Base-by-base conservation (phyloP, 2,329 filamentous ascomycete species). In the Ophiosphaerella herpotricha region DNA sequence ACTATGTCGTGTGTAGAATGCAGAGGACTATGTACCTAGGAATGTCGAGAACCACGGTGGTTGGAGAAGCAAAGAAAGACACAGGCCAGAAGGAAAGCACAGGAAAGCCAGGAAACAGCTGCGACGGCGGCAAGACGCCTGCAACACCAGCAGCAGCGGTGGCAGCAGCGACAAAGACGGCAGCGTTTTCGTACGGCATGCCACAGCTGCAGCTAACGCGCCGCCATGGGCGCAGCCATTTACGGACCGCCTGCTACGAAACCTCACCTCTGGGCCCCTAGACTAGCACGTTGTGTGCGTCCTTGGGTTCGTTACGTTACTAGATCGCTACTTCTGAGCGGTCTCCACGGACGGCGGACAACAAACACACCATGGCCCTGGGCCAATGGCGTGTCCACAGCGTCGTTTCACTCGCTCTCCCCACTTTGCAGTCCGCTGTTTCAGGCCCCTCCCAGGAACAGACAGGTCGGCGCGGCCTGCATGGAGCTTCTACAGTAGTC, bases 361-460 rank as follows among this genome's bases (percentile, higher is more conserved):
- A 13, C 18, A 33, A 50, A 46, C 46, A 43, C 26, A 46, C 24
- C 44, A 38, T 33, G 34, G 32, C 49, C 37, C 21, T 47, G 39
- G 34, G 46, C 60, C 58, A 57, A 56, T 60, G 37, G 46, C 56
- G 36, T 18, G 34, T 29, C 45, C 49, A 39, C 48, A 54, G 48
- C 41, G 52, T 44, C 54, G 58, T 48, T 59, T 58, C 32, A 48
- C 51, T 59, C 59, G 54, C 48, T 54, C 41, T 46, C 54, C 52
- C 56, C 53, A 53, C 52, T 50, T 50, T 48, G 50, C 52, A 53
- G 50, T 54, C 61, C 56, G 55, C 54, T 51, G 62, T 65, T 68
- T 68, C 65, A 66, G 55, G 54, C 55, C 18, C 38, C 24, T 41
- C 48, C 4, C 18, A 21, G 18, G 53, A 40, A 57, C 58, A 57